Evolutionary conservation across 2,329 filamentous ascomycete species (phyloP).

Genomic region (Pyricularia sp.): DNA sequence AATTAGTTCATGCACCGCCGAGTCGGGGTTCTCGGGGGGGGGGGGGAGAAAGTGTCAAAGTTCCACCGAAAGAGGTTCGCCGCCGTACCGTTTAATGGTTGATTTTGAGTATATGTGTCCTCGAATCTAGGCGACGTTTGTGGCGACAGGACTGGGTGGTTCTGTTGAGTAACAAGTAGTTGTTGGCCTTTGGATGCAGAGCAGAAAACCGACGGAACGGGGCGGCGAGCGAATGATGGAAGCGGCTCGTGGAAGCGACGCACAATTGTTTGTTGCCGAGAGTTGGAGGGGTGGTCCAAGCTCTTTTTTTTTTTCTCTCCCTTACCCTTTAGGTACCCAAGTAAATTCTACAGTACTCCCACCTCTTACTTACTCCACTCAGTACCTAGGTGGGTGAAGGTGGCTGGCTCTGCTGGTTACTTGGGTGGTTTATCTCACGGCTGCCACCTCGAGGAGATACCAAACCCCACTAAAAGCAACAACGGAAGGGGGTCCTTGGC

Average conservation of each 20-base stretch:
- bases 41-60: not conserved
- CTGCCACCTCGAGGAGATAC: not conserved
- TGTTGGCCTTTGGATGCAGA: not conserved
- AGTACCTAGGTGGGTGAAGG: not conserved
- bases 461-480: not conserved
- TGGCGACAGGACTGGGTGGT: not conserved
- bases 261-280: conserved; percentile 4
- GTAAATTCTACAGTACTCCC: not conserved
- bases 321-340: not conserved
- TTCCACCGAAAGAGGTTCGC: not conserved
- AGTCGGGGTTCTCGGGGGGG: not conserved
- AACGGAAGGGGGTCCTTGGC: not conserved
- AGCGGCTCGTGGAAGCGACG: conserved; percentile 3
- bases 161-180: not conserved
- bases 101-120: conserved; percentile 1
- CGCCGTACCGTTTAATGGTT: not conserved
- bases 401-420: not conserved
- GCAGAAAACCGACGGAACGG: not conserved
- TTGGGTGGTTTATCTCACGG: not conserved
- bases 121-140: not conserved
- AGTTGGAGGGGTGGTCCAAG: conserved; percentile 1
- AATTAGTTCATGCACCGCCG: not conserved
- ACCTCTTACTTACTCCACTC: not conserved
- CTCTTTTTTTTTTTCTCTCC: not conserved
- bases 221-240: conserved; percentile 2